A percentile compares a stretch with the other conserved stretches of the same genome.
Conservation (phyloP, 257 asterid genomes). For the Plantago ovata region DNA sequence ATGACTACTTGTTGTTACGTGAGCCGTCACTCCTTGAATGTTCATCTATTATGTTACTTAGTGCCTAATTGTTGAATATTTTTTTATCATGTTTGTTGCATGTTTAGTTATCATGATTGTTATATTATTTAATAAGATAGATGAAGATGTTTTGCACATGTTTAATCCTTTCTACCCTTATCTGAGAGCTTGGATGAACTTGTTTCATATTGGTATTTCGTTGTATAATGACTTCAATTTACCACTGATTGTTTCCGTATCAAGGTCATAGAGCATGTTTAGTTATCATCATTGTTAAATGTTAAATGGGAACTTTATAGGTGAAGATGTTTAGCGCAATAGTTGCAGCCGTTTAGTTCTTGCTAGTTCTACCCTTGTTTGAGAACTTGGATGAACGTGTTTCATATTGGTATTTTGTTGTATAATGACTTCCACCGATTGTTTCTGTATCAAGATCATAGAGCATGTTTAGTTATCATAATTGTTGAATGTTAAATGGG, state of each 20-base stretch:
- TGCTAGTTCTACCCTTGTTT: neutral
- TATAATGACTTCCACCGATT: constrained; percentile 28
- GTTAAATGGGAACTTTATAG: neutral
- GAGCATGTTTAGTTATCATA: neutral
- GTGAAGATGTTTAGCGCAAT: neutral
- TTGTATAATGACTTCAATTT: neutral
- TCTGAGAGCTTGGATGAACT: neutral
- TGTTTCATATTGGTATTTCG: neutral
- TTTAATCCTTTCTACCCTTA: neutral
- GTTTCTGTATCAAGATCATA: constrained; percentile 37
- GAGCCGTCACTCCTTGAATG: too few relatives aligned
- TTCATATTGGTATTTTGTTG: neutral
- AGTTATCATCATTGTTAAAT: constrained; percentile 2
- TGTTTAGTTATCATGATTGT: too few relatives aligned
- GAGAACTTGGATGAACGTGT: constrained; percentile 1
- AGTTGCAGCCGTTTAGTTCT: neutral
- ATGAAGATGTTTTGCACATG: too few relatives aligned
- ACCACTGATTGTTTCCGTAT: constrained; percentile 42
- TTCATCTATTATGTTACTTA: too few relatives aligned
- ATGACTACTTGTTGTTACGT: too few relatives aligned
- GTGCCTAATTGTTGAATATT: too few relatives aligned
- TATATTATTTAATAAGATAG: too few relatives aligned
- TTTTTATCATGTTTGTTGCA: neutral
- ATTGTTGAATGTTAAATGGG: neutral
- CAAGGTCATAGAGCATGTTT: constrained; percentile 24